Percentiles rank a stretch among this genome's conserved stretches.
Evolutionary conservation across 1,284 basidiomycete species (phyloP).

Genomic region (Ganoderma lingzhi): DNA sequence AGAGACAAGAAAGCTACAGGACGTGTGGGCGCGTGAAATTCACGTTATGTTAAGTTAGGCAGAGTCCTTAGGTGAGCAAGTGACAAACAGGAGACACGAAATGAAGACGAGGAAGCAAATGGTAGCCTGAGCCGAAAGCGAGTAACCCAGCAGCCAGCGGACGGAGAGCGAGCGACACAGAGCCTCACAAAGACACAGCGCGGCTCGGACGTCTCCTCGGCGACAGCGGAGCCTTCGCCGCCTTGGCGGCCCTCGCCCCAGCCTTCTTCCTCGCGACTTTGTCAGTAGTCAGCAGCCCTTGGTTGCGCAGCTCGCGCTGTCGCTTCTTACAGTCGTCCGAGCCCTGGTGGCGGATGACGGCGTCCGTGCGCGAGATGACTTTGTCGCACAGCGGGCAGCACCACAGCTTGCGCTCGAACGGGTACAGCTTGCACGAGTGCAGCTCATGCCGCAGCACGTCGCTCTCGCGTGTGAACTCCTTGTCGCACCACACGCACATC

Average conservation of each 20-base stretch:
- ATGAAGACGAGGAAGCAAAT: not conserved
- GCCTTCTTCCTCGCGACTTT: constrained; percentile 3
- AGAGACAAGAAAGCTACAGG: not conserved
- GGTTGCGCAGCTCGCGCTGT: constrained; percentile 1
- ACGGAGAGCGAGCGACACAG: not conserved
- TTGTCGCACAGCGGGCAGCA: constrained; percentile 15
- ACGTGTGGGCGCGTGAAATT: not conserved
- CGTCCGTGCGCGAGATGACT: constrained; percentile 19
- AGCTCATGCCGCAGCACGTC: constrained; percentile 22
- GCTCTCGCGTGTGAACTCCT: constrained; percentile 17
- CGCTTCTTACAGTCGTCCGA: constrained; percentile 9
- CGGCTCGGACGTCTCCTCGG: constrained; percentile 4
- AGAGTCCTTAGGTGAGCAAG: not conserved
- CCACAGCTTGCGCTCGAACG: not conserved
- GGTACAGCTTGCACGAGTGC: constrained; percentile 11
- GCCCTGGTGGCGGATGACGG: constrained; percentile 16
- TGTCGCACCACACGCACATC: constrained; percentile 15
- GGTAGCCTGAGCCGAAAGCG: not conserved
- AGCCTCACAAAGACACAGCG: not conserved
- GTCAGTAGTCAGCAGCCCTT: not conserved
- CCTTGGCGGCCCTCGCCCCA: constrained; percentile 1
- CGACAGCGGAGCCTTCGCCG: not conserved
- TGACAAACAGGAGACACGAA: not conserved
- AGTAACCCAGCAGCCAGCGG: not conserved
- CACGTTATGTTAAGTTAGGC: not conserved